A percentile compares a stretch with the other conserved stretches of the same genome.
Conservation (phyloP, 169 alveolate genomes). For the Plasmodium reichenowi region DNA sequence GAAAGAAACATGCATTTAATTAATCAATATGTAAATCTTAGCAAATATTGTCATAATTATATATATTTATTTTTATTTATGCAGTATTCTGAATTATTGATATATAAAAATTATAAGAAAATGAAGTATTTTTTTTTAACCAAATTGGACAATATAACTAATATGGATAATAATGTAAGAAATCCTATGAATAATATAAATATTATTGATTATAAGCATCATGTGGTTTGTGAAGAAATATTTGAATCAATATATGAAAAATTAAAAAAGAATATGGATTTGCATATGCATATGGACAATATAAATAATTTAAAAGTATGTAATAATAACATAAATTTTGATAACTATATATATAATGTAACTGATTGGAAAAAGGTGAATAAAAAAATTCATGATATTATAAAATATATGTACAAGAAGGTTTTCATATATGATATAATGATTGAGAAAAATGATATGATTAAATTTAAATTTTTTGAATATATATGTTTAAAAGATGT, state of each 20-base stretch:
- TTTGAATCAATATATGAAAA: too few species aligned
- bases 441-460: conserved; percentile 25
- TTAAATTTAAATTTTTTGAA: conserved; percentile 52
- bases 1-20: conserved; percentile 46
- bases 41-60: conserved; percentile 46
- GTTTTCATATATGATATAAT: conserved; percentile 8
- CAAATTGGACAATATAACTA: background rate
- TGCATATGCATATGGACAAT: background rate
- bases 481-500: conserved; percentile 35
- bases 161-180: background rate
- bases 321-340: too few species aligned
- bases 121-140: conserved; percentile 19
- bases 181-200: background rate
- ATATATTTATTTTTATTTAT: conserved; percentile 43
- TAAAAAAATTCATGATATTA: conserved; percentile 11
- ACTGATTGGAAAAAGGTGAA: conserved; percentile 38
- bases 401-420: conserved; percentile 50
- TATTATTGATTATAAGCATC: too few species aligned
- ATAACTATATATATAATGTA: background rate
- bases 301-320: background rate
- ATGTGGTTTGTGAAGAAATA: too few species aligned
- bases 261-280: background rate
- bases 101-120: conserved; percentile 43
- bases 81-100: conserved; percentile 42
- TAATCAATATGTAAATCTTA: conserved; percentile 23